A percentile compares a stretch with the other conserved stretches of the same genome.
phyloP scores from a whole-genome alignment of 257 asterid species.

The Datura wrightii region DNA sequence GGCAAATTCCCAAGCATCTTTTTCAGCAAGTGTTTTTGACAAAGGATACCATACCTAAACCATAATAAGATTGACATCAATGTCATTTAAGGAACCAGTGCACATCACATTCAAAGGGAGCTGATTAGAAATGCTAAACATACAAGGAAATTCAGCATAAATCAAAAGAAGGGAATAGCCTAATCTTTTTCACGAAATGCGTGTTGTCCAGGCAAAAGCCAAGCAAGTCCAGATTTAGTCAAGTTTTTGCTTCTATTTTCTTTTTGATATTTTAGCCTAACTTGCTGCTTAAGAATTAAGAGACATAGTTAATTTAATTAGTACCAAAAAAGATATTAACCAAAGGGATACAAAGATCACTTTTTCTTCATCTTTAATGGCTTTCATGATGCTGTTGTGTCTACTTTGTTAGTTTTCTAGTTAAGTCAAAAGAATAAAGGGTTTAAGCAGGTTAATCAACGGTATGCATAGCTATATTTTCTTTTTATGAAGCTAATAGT shows the following conservation, averaged over 20 bases:
- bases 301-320: not conserved
- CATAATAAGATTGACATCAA: conserved; percentile 32
- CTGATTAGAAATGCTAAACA: not conserved
- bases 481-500: not conserved
- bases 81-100: not conserved
- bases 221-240: not conserved
- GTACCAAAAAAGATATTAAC: not conserved
- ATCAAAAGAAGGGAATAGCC: not conserved
- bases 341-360: not conserved
- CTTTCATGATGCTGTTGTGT: not conserved
- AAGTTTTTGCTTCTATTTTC: not conserved
- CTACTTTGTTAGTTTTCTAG: not conserved
- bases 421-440: not conserved
- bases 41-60: conserved; percentile 86
- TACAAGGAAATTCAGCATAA: not conserved
- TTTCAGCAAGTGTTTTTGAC: conserved; percentile 84
- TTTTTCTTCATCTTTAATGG: not conserved
- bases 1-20: conserved; percentile 95
- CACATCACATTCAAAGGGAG: not conserved
- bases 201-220: not conserved
- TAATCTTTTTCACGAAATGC: not conserved
- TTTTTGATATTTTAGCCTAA: not conserved
- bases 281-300: not conserved
- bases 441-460: not conserved
- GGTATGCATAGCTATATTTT: not conserved